Evolutionary conservation across 2,329 filamentous ascomycete species (phyloP).

Genomic region (Colletotrichum tofieldiae): DNA sequence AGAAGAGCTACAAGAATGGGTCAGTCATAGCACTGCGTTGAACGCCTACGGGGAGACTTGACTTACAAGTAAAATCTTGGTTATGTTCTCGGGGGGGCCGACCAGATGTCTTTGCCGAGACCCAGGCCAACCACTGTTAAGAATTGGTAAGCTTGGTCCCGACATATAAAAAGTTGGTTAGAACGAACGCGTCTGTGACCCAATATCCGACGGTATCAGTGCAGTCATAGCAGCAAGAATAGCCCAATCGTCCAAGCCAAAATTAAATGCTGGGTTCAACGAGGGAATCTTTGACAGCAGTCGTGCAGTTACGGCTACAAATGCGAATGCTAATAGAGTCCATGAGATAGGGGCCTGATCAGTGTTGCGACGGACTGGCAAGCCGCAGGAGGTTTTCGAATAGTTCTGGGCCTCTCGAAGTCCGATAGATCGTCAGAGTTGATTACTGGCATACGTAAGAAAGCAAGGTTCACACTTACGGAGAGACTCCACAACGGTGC

Average conservation of each 20-base stretch:
- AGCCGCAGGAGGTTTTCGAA: constrained; percentile 18
- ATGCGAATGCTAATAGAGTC: constrained; percentile 13
- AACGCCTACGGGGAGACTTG: no score
- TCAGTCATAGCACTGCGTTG: neutral
- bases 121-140: constrained; percentile 11
- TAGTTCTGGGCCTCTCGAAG: constrained; percentile 30
- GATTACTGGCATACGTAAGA: neutral
- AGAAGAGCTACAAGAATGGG: constrained; percentile 9
- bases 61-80: constrained; percentile 28
- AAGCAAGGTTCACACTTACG: neutral
- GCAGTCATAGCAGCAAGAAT: constrained; percentile 19
- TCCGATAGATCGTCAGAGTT: neutral
- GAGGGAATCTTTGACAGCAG: constrained; percentile 7
- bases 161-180: neutral
- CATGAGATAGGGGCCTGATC: constrained; percentile 24
- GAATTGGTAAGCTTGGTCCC: neutral
- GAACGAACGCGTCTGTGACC: constrained; percentile 17
- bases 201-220: constrained; percentile 10
- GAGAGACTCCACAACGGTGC: constrained; percentile 28
- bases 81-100: constrained; percentile 28
- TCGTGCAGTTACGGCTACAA: constrained; percentile 12
- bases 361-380: constrained; percentile 6
- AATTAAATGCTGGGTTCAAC: constrained; percentile 21
- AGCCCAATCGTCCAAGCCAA: constrained; percentile 21
- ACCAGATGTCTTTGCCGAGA: constrained; percentile 25